Percentiles rank a stretch among this genome's conserved stretches.
Evolutionary conservation across 495 filamentous ascomycete species (phyloP).

Genomic region (Chaetomium tenue): DNA sequence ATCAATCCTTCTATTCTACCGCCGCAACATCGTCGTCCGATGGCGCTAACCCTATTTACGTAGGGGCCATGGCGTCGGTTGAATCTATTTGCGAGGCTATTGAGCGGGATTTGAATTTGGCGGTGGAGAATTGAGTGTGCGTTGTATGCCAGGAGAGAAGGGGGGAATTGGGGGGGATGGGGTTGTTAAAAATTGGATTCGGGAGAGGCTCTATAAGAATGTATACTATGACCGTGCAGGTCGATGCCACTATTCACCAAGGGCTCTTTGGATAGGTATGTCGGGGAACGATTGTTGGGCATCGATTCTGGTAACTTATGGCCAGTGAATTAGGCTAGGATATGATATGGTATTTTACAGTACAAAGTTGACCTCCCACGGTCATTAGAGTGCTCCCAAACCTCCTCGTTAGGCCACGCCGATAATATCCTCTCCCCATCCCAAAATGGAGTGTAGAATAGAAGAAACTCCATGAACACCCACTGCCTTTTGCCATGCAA

Average conservation of each 20-base stretch:
- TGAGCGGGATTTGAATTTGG: constrained; percentile 45
- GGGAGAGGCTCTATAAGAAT: no score
- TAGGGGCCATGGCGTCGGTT: constrained; percentile 79
- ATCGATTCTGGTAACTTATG: no score
- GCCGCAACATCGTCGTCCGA: not conserved
- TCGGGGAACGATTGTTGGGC: no score
- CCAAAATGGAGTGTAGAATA: not conserved
- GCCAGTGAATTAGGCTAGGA: not conserved
- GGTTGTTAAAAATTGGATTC: no score
- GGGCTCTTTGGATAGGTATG: no score
- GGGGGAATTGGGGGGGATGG: not conserved
- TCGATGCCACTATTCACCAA: no score
- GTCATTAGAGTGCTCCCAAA: not conserved
- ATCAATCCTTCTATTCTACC: constrained; percentile 6
- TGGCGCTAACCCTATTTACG: constrained; percentile 26
- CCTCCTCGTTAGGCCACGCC: not conserved
- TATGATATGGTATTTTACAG: not conserved
- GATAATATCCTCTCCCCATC: not conserved
- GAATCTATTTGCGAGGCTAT: constrained; percentile 69
- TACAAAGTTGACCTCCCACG: not conserved
- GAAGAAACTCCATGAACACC: not conserved
- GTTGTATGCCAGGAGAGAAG: not conserved
- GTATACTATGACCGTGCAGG: no score
- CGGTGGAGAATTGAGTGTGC: not conserved
- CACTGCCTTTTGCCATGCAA: not conserved